These are phyloP conservation scores for Pulveroboletus sp. DNA, from an alignment of 768 basidiomycete species.

Conservation along the genomic window DNA sequence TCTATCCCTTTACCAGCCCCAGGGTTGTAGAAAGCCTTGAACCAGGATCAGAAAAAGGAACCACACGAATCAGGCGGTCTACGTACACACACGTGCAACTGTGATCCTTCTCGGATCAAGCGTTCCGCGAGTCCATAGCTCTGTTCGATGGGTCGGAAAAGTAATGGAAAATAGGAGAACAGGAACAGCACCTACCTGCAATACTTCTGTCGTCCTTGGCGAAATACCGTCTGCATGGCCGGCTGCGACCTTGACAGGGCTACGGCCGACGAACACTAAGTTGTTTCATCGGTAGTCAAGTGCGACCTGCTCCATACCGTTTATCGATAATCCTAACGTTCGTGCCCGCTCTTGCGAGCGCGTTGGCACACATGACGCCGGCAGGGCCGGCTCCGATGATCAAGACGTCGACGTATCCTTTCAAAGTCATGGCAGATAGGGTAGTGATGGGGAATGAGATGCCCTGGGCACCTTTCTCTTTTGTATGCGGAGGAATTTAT, in stretches of 20 bases:
- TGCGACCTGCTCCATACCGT: conserved; percentile 27
- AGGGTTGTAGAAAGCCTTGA: conserved; percentile 74
- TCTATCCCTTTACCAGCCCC: conserved; percentile 37
- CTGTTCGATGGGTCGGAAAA: conserved; percentile 30
- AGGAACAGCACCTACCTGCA: conserved; percentile 36
- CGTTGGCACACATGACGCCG: conserved; percentile 67
- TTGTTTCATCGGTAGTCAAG: neutral
- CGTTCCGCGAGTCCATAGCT: conserved; percentile 75
- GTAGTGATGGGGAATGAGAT: too few relatives aligned
- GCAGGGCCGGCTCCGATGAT: conserved; percentile 49
- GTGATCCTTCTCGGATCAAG: conserved; percentile 58
- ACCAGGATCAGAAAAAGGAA: neutral
- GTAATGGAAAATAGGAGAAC: neutral
- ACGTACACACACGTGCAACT: conserved; percentile 66
- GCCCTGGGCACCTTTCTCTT: too few relatives aligned
- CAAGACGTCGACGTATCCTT: conserved; percentile 42
- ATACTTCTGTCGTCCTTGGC: conserved; percentile 50
- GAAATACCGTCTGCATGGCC: conserved; percentile 58
- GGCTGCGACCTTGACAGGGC: conserved; percentile 39
- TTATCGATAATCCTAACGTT: conserved; percentile 47
- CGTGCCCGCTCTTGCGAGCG: conserved; percentile 40
- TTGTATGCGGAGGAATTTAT: too few relatives aligned
- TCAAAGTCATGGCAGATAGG: conserved; percentile 14
- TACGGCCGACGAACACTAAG: conserved; percentile 10
- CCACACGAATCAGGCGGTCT: neutral